A percentile compares a stretch with the other conserved stretches of the same genome.
Evolutionary conservation across 768 basidiomycete genomes (phyloP).

Genomic region (Grammothele lineata): DNA sequence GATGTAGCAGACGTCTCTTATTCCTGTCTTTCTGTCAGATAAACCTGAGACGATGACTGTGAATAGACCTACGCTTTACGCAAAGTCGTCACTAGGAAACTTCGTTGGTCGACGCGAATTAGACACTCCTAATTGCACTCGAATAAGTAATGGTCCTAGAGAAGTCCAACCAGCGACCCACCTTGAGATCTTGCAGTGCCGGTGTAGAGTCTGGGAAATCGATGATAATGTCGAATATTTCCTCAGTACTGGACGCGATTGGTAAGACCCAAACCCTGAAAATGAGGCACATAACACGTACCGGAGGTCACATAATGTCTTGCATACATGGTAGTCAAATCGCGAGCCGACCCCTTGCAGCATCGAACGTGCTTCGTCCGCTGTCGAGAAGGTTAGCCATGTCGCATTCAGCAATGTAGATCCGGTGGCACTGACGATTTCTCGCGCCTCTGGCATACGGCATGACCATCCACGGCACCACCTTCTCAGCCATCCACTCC

Average conservation of each 20-base stretch:
- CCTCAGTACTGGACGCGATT: slow-evolving; percentile 59
- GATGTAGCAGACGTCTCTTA: slow-evolving; percentile 84
- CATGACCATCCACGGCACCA: slow-evolving; percentile 82
- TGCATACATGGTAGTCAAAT: slow-evolving; percentile 92
- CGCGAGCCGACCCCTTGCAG: slow-evolving; percentile 74
- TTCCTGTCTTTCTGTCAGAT: slow-evolving; percentile 45
- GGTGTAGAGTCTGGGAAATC: slow-evolving; percentile 86
- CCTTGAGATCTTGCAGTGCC: slow-evolving; percentile 84
- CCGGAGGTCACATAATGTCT: slow-evolving; percentile 85
- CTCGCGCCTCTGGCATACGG: slow-evolving; percentile 70
- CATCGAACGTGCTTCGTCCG: slow-evolving; percentile 67
- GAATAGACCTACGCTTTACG: slow-evolving; percentile 63
- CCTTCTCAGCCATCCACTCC: slow-evolving; percentile 73
- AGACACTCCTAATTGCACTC: slow-evolving; percentile 57
- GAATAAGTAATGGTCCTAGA: not conserved
- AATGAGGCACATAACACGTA: slow-evolving; percentile 27
- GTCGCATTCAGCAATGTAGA: too few species aligned
- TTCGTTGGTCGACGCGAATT: slow-evolving; percentile 75
- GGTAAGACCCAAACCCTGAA: too few species aligned
- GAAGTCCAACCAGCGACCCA: slow-evolving; percentile 22
- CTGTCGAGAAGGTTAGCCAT: slow-evolving; percentile 28
- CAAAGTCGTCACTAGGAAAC: slow-evolving; percentile 68
- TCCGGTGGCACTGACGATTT: slow-evolving; percentile 37
- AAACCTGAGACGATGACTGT: too few species aligned
- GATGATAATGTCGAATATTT: slow-evolving; percentile 95